Evolutionary conservation across 805 yeast genomes (phyloP).

Genomic region (Spathaspora girioi): DNA sequence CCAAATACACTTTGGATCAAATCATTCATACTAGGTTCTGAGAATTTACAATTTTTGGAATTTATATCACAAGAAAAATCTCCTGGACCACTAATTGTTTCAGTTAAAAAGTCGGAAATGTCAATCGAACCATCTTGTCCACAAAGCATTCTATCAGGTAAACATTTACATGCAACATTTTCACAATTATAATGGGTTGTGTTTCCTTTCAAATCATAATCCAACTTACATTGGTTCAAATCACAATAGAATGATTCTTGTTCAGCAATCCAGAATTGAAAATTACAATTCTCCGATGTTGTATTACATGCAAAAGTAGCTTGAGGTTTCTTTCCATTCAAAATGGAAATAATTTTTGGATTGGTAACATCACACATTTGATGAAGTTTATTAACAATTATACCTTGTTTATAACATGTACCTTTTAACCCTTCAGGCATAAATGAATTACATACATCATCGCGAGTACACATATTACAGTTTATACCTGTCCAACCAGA

Average conservation of each 20-base stretch:
- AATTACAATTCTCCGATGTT: constrained; percentile 64
- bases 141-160: constrained; percentile 90
- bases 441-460: constrained; percentile 76
- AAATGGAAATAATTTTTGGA: constrained; percentile 73
- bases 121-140: constrained; percentile 94
- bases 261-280: constrained; percentile 95
- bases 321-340: constrained; percentile 81
- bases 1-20: constrained; percentile 89
- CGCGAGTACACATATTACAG: constrained; percentile 78
- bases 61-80: constrained; percentile 76
- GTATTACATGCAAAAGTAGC: constrained; percentile 87
- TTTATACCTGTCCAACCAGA: constrained; percentile 94
- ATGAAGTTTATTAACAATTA: constrained; percentile 72
- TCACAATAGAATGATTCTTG: constrained; percentile 89
- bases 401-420: constrained; percentile 84
- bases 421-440: constrained; percentile 86
- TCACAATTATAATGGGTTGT: constrained; percentile 76
- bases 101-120: constrained; percentile 85
- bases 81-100: constrained; percentile 91
- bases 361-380: constrained; percentile 96
- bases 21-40: constrained; percentile 96
- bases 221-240: constrained; percentile 65
- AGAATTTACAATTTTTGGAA: constrained; percentile 64
- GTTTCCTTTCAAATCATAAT: constrained; percentile 59
- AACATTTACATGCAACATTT: constrained; percentile 77